Evolutionary conservation across 2,329 filamentous ascomycete species (phyloP), one percentile per base, ranked within the genome.

Genomic region (Xylaria sp.): DNA sequence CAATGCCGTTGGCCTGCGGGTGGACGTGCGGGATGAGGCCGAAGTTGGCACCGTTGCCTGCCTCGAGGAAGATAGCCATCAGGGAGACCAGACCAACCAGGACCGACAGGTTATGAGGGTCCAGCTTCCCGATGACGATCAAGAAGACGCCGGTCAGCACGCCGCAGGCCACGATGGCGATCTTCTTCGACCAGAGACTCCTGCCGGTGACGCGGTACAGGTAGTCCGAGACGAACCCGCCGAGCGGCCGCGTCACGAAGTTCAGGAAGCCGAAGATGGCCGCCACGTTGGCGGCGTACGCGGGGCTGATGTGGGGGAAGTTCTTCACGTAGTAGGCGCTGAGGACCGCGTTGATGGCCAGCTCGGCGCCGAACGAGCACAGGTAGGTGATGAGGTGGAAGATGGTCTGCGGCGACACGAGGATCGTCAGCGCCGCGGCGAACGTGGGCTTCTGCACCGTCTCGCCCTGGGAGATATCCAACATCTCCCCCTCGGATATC

Each of bases 21-120:
- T 94, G 91, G 1, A 97, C 90, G 76, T 97, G 94, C 3, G 94
- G 93, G 27, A 97, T 90, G 5, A 97, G 85, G 0, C 92, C 88
- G 79, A 96, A 97, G 80, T 92, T 96, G 45, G 92, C 89, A 0
- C 94, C 94, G 76, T 97, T 97, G 47, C 89, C 90, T 1, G 91
- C 92, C 77, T 96, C 93, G 49, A 94, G 80, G 81, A 97, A 97
- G 76, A 97, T 85, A 0, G 92, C 92, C 81, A 94, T 86, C 10
- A 92, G 86, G 1, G 90, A 89, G 9, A 96, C 82, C 5, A 97
- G 87, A 0, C 92, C 92, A 63, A 96, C 89, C 84, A 96, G 90
- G 2, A 87, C 88, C 6, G 84, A 79, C 54, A 90, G 78, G 27
- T 85, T 75, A 29, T 89, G 85, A 0, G 92, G 85, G 77, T 96